Evolutionary conservation across 2,329 filamentous ascomycete genomes (phyloP).

Genomic region (Lachnellula hyalina): DNA sequence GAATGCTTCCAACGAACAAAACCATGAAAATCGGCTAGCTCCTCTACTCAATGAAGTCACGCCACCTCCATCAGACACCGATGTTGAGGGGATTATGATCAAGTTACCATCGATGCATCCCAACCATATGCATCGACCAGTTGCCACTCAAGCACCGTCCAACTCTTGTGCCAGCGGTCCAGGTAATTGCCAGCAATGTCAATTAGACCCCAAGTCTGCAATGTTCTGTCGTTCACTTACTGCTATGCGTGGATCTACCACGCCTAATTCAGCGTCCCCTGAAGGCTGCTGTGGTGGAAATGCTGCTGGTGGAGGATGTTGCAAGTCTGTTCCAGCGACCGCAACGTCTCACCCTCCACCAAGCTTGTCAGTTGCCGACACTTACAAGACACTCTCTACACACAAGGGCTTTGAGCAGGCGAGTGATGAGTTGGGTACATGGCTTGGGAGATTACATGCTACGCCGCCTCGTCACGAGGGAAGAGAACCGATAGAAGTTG

Average conservation of each 20-base stretch:
- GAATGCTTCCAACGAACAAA: constrained; percentile 29
- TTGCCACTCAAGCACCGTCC: constrained; percentile 13
- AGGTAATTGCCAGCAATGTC: constrained; percentile 74
- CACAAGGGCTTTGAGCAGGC: constrained; percentile 72
- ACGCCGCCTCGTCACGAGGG: constrained; percentile 37
- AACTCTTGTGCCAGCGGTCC: constrained; percentile 52
- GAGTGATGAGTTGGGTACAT: constrained; percentile 67
- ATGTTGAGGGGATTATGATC: constrained; percentile 52
- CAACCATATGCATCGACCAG: constrained; percentile 29
- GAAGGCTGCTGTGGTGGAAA: constrained; percentile 61
- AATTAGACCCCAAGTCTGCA: constrained; percentile 70
- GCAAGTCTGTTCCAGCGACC: constrained; percentile 38
- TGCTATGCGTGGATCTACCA: constrained; percentile 43
- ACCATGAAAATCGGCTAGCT: constrained; percentile 32
- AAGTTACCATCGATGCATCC: constrained; percentile 48
- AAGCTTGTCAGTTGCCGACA: constrained; percentile 68
- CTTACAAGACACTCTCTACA: constrained; percentile 72
- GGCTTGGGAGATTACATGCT: constrained; percentile 68
- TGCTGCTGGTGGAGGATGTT: constrained; percentile 57
- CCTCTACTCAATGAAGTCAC: constrained; percentile 45
- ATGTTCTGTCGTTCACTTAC: constrained; percentile 79
- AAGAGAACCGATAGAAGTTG: constrained; percentile 65
- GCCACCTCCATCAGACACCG: constrained; percentile 47
- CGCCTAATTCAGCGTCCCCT: constrained; percentile 23
- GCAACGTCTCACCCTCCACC: constrained; percentile 26